Percentiles rank a stretch among this genome's conserved stretches.
phyloP scores from a whole-genome alignment of 2,329 filamentous ascomycete species.

The Xenoacremonium recifei region DNA sequence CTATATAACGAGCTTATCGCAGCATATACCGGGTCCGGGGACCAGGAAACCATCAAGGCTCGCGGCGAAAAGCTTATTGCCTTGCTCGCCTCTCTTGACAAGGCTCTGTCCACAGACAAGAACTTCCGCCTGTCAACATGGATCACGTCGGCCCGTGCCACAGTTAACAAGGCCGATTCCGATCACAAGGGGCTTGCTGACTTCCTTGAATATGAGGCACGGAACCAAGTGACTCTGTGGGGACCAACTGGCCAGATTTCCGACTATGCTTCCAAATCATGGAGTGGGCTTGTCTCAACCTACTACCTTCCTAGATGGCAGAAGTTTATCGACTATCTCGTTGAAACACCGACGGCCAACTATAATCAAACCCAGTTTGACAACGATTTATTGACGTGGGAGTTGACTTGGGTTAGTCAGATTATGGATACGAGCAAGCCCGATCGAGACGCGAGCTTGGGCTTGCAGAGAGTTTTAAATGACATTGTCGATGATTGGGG shows the following conservation, averaged over 20 bases:
- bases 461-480: too few relatives aligned
- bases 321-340: conserved; percentile 42
- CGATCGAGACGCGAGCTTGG: too few relatives aligned
- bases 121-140: conserved; percentile 42
- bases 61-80: conserved; percentile 29
- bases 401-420: conserved; percentile 6
- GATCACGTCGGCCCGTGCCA: conserved; percentile 37
- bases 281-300: conserved; percentile 43
- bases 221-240: conserved; percentile 52
- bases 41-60: neutral
- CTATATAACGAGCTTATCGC: conserved; percentile 32
- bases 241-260: conserved; percentile 45
- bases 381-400: conserved; percentile 4
- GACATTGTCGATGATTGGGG: too few relatives aligned
- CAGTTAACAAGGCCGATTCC: conserved; percentile 17
- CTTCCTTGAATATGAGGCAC: conserved; percentile 44
- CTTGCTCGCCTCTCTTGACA: conserved; percentile 38
- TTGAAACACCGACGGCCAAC: neutral
- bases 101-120: conserved; percentile 38
- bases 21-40: neutral
- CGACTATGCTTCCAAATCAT: conserved; percentile 50
- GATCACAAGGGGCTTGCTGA: conserved; percentile 22
- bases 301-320: conserved; percentile 49
- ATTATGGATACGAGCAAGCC: too few relatives aligned
- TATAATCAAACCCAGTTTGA: conserved; percentile 2